phyloP scores from a whole-genome alignment of 2,329 filamentous ascomycete genomes.

The Botryotinia globosa region DNA sequence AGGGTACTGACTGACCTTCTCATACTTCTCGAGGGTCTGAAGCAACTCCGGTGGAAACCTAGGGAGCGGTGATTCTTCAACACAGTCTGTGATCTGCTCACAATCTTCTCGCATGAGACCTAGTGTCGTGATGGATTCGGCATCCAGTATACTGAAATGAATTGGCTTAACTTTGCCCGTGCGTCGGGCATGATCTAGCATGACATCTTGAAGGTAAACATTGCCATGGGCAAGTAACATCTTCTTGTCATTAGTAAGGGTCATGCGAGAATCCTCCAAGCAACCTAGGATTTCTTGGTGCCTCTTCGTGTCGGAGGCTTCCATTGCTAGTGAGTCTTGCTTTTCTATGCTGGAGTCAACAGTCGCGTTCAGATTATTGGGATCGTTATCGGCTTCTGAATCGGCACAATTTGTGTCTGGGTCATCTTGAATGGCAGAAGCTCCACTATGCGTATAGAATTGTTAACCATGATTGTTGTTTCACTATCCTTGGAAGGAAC shows the following conservation, averaged over 20 bases:
- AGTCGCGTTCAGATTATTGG: background rate
- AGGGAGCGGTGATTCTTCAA: background rate
- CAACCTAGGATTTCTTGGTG: background rate
- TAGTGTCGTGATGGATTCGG: background rate
- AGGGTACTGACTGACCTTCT: background rate
- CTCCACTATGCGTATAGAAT: background rate
- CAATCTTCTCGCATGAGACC: background rate
- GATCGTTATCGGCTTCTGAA: background rate
- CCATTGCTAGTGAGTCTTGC: background rate
- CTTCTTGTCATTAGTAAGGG: background rate
- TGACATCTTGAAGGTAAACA: background rate
- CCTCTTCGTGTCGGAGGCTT: background rate
- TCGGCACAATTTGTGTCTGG: background rate
- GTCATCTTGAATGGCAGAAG: background rate
- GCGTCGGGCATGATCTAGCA: background rate
- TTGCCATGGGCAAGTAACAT: background rate
- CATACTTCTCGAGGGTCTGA: background rate
- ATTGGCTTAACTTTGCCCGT: background rate
- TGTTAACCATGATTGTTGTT: background rate
- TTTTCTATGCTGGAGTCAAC: background rate
- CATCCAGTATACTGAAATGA: background rate
- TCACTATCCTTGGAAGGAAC: background rate
- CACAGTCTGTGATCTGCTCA: background rate
- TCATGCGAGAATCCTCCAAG: background rate
- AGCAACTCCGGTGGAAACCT: background rate